These are phyloP conservation scores for Trichoderma guizhouense DNA, from an alignment of 2,329 filamentous ascomycete genomes.

Conservation along the genomic window DNA sequence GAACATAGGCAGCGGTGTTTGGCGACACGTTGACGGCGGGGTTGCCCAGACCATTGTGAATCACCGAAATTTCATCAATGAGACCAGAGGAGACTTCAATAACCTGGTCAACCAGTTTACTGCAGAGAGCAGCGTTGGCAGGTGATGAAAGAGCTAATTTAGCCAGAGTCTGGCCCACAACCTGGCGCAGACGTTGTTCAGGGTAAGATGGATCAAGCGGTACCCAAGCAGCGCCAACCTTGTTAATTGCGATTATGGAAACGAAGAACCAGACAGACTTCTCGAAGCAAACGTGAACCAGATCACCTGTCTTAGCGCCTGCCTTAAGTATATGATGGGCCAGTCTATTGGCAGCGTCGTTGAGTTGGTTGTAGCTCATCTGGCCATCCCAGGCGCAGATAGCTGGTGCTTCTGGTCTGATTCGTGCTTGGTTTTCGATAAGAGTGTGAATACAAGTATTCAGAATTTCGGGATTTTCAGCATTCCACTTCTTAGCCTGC, in stretches of 20 bases:
- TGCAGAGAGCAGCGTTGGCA: not conserved
- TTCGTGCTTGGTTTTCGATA: not conserved
- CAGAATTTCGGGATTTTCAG: conserved; percentile 3
- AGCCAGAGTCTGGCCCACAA: not conserved
- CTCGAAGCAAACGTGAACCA: conserved; percentile 20
- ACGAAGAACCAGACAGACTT: conserved; percentile 25
- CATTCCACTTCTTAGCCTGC: conserved; percentile 7
- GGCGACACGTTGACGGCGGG: not conserved
- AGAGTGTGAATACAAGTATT: conserved; percentile 10
- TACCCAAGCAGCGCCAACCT: conserved; percentile 25
- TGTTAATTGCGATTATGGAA: conserved; percentile 27
- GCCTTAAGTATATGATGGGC: not conserved
- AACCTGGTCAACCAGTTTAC: not conserved
- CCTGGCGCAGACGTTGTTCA: not conserved
- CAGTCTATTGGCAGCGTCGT: not conserved
- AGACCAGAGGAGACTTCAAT: not conserved
- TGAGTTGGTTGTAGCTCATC: conserved; percentile 21
- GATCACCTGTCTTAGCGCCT: conserved; percentile 25
- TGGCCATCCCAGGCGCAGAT: conserved; percentile 25
- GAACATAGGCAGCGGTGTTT: conserved; percentile 32
- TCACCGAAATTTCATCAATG: not conserved
- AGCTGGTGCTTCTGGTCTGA: conserved; percentile 7
- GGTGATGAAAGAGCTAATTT: not conserved
- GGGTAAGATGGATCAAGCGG: conserved; percentile 12
- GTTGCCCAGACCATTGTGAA: not conserved